phyloP scores from a whole-genome alignment of 306 rosid species.

The Ziziphus jujuba region DNA sequence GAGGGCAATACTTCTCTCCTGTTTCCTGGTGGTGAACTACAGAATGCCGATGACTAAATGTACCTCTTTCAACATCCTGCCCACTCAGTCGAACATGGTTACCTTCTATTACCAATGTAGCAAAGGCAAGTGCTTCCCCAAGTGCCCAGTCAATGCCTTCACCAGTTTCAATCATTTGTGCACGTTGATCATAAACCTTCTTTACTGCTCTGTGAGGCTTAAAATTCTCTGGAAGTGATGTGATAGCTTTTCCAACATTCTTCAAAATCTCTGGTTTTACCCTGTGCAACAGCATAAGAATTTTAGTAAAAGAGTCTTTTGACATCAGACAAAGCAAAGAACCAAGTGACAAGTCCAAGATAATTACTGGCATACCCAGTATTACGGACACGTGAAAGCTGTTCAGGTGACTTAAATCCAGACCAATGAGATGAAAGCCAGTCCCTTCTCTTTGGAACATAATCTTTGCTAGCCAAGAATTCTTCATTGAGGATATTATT shows the following conservation, averaged over 20 bases:
- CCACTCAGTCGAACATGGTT: constrained; percentile 95
- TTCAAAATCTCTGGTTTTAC: constrained; percentile 92
- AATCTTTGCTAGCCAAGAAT: constrained; percentile 86
- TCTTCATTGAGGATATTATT: constrained; percentile 79
- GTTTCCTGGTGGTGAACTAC: constrained; percentile 90
- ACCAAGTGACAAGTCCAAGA: constrained; percentile 6
- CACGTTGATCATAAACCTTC: constrained; percentile 81
- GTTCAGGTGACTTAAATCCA: constrained; percentile 97
- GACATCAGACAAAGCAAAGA: background rate
- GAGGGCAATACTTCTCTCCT: constrained; percentile 80
- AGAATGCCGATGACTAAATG: constrained; percentile 96
- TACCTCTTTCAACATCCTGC: constrained; percentile 98
- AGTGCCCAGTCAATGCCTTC: constrained; percentile 96
- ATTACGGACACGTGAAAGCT: constrained; percentile 83
- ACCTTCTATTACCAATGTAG: constrained; percentile 89
- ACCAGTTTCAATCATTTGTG: constrained; percentile 91
- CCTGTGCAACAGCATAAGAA: constrained; percentile 37
- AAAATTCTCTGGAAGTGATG: constrained; percentile 69
- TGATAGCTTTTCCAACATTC: constrained; percentile 89
- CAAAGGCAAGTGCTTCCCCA: constrained; percentile 96
- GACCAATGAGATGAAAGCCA: constrained; percentile 98
- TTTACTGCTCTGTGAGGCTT: constrained; percentile 91
- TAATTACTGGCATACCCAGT: constrained; percentile 65
- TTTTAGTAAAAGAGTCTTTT: constrained; percentile 2
- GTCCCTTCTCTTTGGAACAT: constrained; percentile 84